phyloP scores from a whole-genome alignment of 805 yeast genomes.

The Cyberlindnera americana region DNA sequence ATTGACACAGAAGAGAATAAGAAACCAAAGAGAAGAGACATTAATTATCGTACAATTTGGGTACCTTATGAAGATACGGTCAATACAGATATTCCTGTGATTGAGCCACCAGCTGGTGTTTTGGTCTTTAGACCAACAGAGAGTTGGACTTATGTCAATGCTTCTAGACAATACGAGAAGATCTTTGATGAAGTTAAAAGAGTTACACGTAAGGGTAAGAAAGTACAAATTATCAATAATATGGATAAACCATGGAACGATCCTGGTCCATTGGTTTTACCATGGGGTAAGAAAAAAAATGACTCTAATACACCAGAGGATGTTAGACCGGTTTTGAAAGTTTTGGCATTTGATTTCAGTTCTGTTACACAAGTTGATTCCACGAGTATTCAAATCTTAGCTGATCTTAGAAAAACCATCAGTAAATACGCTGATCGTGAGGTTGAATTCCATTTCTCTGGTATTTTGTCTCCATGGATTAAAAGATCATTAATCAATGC shows the following conservation, averaged over 20 bases:
- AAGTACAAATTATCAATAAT: constrained; percentile 31
- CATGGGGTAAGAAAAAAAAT: constrained; percentile 23
- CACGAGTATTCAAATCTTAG: constrained; percentile 73
- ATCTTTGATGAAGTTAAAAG: constrained; percentile 64
- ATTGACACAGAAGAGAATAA: constrained; percentile 1
- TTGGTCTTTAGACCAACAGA: constrained; percentile 81
- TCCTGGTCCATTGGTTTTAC: constrained; percentile 56
- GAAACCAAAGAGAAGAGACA: constrained; percentile 9
- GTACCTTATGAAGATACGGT: constrained; percentile 53
- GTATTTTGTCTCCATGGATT: constrained; percentile 83
- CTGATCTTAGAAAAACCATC: constrained; percentile 70
- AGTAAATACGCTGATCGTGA: constrained; percentile 74
- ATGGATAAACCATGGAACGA: constrained; percentile 86
- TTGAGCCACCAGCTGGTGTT: constrained; percentile 89
- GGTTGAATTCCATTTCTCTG: constrained; percentile 87
- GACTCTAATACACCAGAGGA: constrained; percentile 33
- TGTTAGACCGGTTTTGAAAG: constrained; percentile 60
- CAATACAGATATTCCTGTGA: constrained; percentile 55
- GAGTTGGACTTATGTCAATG: constrained; percentile 77
- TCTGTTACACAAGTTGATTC: constrained; percentile 73
- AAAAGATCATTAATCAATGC: constrained; percentile 69
- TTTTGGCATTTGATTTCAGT: constrained; percentile 79
- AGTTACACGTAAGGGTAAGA: constrained; percentile 57
- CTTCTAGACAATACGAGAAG: constrained; percentile 66
- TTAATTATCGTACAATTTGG: constrained; percentile 60